A percentile compares a stretch with the other conserved stretches of the same genome.
These are phyloP conservation scores for Excoecaria agallocha DNA, from an alignment of 345 rosid genomes.

Conservation along the genomic window DNA sequence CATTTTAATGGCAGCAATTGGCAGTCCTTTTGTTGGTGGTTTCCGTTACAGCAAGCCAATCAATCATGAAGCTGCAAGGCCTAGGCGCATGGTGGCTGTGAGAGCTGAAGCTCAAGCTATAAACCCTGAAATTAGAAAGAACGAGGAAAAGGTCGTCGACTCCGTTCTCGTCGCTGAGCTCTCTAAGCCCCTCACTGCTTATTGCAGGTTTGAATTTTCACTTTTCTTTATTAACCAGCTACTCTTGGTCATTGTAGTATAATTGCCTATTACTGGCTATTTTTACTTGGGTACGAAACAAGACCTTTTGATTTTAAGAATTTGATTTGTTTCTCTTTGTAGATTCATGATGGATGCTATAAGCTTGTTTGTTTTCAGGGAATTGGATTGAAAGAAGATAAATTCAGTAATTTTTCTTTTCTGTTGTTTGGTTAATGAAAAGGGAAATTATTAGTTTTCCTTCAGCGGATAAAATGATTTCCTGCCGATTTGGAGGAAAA, in stretches of 20 bases:
- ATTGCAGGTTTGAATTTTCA: constrained; percentile 59
- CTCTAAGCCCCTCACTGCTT: constrained; percentile 73
- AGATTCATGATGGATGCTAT: too few species aligned
- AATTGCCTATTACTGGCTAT: background rate
- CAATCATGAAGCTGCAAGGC: constrained; percentile 14
- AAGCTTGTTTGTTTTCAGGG: background rate
- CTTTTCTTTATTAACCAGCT: background rate
- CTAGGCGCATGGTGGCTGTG: constrained; percentile 45
- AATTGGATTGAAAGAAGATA: too few species aligned
- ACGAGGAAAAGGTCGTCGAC: constrained; percentile 86
- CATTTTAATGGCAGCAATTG: constrained; percentile 37
- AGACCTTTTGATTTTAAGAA: background rate
- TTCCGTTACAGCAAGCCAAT: constrained; percentile 28
- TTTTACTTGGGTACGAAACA: too few species aligned
- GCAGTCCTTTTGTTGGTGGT: constrained; percentile 21
- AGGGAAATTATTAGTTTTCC: too few species aligned
- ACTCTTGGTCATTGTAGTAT: background rate
- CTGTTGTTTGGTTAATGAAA: too few species aligned
- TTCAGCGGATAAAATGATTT: too few species aligned
- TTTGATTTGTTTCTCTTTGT: too few species aligned
- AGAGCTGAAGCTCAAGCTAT: constrained; percentile 68
- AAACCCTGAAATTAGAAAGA: constrained; percentile 75
- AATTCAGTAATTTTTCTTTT: too few species aligned
- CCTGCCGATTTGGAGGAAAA: too few species aligned
- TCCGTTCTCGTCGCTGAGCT: constrained; percentile 70